Evolutionary conservation across 345 rosid species (phyloP).

Genomic region (Geranium rotundifolium): DNA sequence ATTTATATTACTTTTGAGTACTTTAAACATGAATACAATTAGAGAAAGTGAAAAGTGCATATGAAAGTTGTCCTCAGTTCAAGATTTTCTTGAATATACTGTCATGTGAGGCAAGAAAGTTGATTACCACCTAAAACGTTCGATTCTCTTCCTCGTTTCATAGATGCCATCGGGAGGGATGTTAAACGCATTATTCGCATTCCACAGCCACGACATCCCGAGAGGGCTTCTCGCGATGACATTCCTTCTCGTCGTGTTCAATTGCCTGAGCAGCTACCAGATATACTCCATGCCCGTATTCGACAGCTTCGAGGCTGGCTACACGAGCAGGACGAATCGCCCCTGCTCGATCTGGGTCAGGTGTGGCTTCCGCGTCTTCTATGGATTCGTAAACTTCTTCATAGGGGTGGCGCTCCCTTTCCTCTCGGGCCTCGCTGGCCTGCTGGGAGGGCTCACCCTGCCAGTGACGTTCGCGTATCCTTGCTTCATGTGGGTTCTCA

Average conservation of each 20-base stretch:
- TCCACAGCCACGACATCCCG: conserved; percentile 83
- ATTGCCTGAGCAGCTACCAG: conserved; percentile 86
- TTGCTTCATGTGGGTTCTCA: conserved; percentile 97
- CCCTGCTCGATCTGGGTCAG: conserved; percentile 95
- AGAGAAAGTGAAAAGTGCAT: too few species aligned
- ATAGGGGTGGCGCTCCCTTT: conserved; percentile 92
- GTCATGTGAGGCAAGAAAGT: too few species aligned
- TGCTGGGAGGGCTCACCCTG: conserved; percentile 86
- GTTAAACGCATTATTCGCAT: conserved; percentile 63
- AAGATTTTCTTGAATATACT: too few species aligned
- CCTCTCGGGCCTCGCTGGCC: conserved; percentile 81
- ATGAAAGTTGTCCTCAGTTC: too few species aligned
- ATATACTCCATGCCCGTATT: conserved; percentile 94
- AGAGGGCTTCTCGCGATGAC: conserved; percentile 81
- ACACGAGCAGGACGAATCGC: conserved; percentile 89
- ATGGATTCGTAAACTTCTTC: conserved; percentile 69
- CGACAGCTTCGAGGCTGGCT: conserved; percentile 92
- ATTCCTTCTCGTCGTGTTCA: conserved; percentile 85
- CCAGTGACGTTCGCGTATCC: conserved; percentile 96
- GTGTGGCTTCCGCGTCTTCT: conserved; percentile 85
- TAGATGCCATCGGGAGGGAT: conserved; percentile 96
- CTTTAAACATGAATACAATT: too few species aligned
- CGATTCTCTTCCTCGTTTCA: conserved; percentile 4
- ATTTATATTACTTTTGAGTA: too few species aligned
- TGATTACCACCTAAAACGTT: too few species aligned